phyloP scores from a whole-genome alignment of 371 early-diverging fungal genomes.

The Mortierella sp. region DNA sequence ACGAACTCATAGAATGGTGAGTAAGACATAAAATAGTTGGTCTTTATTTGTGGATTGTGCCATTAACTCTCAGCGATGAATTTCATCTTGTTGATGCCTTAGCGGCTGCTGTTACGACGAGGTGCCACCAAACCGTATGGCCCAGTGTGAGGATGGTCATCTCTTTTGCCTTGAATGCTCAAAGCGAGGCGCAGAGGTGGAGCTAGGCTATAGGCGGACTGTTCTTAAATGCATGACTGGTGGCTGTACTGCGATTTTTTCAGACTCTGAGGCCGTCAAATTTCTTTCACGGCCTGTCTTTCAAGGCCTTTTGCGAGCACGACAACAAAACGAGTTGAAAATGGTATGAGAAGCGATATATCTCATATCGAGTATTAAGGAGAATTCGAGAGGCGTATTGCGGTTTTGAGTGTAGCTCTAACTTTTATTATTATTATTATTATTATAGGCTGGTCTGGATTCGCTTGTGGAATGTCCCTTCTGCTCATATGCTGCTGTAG shows the following conservation, averaged over 20 bases:
- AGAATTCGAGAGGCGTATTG: not conserved
- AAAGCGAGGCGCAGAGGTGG: conserved; percentile 57
- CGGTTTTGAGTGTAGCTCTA: not conserved
- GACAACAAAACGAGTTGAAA: conserved; percentile 60
- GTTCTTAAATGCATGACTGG: conserved; percentile 61
- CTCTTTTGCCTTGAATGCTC: conserved; percentile 65
- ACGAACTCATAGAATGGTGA: conserved; percentile 33
- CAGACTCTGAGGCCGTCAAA: conserved; percentile 50
- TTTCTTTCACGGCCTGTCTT: conserved; percentile 56
- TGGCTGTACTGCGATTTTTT: conserved; percentile 59
- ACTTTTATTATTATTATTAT: not conserved
- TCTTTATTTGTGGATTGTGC: not conserved
- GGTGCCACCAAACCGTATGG: conserved; percentile 46
- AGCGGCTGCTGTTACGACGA: conserved; percentile 58
- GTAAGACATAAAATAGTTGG: not conserved
- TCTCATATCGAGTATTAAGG: not conserved
- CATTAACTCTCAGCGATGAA: not conserved
- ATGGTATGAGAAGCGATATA: conserved; percentile 27
- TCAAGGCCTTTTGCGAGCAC: conserved; percentile 56
- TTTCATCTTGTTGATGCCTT: not conserved
- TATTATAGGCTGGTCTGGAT: conserved; percentile 56
- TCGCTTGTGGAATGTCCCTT: conserved; percentile 64
- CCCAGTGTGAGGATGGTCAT: conserved; percentile 65
- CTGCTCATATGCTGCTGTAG: conserved; percentile 61
- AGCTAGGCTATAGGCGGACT: conserved; percentile 59